Base-by-base conservation (phyloP, 164 flowering plant genomes). In the Hamamelis virginiana region DNA sequence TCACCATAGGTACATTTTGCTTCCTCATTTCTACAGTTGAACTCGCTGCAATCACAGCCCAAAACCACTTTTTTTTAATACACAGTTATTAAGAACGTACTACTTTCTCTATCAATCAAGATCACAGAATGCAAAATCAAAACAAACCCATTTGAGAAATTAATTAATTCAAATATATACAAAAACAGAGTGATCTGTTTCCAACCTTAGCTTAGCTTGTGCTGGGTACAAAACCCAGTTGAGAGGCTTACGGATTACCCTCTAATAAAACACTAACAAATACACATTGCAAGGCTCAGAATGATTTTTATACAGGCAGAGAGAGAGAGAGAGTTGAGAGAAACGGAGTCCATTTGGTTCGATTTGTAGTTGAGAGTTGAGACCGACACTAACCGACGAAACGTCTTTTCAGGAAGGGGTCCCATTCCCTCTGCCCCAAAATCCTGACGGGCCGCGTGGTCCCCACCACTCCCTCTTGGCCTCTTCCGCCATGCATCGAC, bases 1-100 rank as follows among this genome's bases (percentile, higher is more conserved):
- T 59, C 5, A 72, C 69, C 59, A n/a, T n/a, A n/a, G n/a, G n/a
- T n/a, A 74, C 82, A 69, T 75, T 80, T 65, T 75, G 76, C 58
- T 75, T 65, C 27, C 76, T 72, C 81, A 75, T 80, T 27, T 0
- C 50, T 19, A 21, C 19, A 21, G n/a, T n/a, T n/a, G n/a, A n/a
- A n/a, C 21, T 66, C 68, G 15, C 41, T 65, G 0, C 46, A 66
- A 72, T 50, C 69, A 18, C 65, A 66, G 64, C 56, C 41, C 65
- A 74, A 44, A 69, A 18, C 38, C 53, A 50, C n/a, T n/a, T n/a
- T n/a, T 50, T 50, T 50, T 50, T n/a, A 66, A 6, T 33, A 33
- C 41, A 33, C n/a, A n/a, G n/a, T 2, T 33, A 6, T 33, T 33
- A 33, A 33, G 6, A 33, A 33, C 41, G 6, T 2, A 33, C 41